These are phyloP conservation scores for Epichloe bromicola DNA, from an alignment of 2,329 filamentous ascomycete species.

Conservation along the genomic window DNA sequence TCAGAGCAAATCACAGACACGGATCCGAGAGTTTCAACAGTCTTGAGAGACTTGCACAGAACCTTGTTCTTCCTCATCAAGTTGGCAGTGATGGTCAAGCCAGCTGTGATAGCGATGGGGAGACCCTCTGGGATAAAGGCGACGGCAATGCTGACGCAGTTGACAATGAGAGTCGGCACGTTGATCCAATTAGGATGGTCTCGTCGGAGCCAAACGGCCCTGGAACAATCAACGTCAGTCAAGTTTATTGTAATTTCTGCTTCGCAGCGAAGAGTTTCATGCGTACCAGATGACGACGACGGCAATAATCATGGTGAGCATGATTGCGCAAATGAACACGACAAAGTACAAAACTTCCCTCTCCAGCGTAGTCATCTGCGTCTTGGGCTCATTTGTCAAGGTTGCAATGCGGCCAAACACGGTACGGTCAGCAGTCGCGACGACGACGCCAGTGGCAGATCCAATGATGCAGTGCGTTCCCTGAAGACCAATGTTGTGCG, in stretches of 20 bases:
- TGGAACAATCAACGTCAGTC: conserved; percentile 14
- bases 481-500: conserved; percentile 61
- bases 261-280: background rate
- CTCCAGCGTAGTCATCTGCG: conserved; percentile 55
- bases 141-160: conserved; percentile 58
- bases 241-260: background rate
- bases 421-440: conserved; percentile 59
- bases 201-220: conserved; percentile 56
- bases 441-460: conserved; percentile 51
- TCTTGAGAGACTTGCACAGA: conserved; percentile 68
- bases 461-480: conserved; percentile 69
- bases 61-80: conserved; percentile 67
- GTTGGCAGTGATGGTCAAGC: conserved; percentile 62
- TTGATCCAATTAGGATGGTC: conserved; percentile 58
- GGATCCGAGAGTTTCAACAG: conserved; percentile 61
- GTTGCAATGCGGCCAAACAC: conserved; percentile 67
- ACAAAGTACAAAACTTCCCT: conserved; percentile 64
- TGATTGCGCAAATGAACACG: conserved; percentile 52
- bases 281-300: conserved; percentile 53
- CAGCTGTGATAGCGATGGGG: conserved; percentile 56
- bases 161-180: conserved; percentile 58
- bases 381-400: conserved; percentile 56
- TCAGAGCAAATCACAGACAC: conserved; percentile 66
- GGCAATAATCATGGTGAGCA: conserved; percentile 50
- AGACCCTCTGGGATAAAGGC: conserved; percentile 67